phyloP scores from a whole-genome alignment of 805 yeast genomes.

The Ogataea methanolica region DNA sequence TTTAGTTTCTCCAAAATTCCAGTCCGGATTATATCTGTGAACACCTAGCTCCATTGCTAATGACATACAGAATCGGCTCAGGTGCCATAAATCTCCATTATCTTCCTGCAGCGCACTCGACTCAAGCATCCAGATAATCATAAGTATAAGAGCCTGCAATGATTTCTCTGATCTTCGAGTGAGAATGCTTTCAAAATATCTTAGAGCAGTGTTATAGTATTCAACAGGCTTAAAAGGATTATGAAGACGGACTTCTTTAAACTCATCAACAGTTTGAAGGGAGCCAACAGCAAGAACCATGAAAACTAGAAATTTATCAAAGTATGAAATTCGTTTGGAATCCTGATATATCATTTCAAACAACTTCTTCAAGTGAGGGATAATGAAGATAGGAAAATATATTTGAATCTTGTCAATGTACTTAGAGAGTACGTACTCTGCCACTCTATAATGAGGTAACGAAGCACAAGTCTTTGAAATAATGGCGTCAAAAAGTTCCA shows the following conservation, averaged over 20 bases:
- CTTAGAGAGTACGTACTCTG: conserved; percentile 9
- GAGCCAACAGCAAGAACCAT: conserved; percentile 21
- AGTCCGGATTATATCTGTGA: conserved; percentile 22
- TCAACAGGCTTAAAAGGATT: conserved; percentile 19
- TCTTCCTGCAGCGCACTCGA: conserved; percentile 20
- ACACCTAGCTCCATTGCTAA: conserved; percentile 26
- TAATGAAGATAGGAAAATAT: conserved; percentile 16
- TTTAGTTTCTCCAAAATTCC: conserved; percentile 21
- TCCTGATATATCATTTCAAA: conserved; percentile 10
- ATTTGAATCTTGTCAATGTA: conserved; percentile 17
- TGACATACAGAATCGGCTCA: conserved; percentile 23
- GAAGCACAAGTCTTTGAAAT: conserved; percentile 19
- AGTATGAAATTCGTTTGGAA: conserved; percentile 12
- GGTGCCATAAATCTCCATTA: conserved; percentile 24
- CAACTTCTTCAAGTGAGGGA: conserved; percentile 8
- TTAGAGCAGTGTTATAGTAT: conserved; percentile 20
- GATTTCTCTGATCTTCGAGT: conserved; percentile 19
- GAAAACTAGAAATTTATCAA: conserved; percentile 19
- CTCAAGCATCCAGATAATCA: conserved; percentile 20
- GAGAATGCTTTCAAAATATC: conserved; percentile 19
- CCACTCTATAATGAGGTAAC: conserved; percentile 14
- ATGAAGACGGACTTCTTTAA: conserved; percentile 2
- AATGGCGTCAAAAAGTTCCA: conserved; percentile 15
- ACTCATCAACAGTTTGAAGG: conserved; percentile 1
- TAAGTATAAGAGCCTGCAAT: conserved; percentile 18